Percentiles rank a stretch among this genome's conserved stretches.
Evolutionary conservation across 2,329 filamentous ascomycete genomes (phyloP).

Genomic region (Onygenales sp.): DNA sequence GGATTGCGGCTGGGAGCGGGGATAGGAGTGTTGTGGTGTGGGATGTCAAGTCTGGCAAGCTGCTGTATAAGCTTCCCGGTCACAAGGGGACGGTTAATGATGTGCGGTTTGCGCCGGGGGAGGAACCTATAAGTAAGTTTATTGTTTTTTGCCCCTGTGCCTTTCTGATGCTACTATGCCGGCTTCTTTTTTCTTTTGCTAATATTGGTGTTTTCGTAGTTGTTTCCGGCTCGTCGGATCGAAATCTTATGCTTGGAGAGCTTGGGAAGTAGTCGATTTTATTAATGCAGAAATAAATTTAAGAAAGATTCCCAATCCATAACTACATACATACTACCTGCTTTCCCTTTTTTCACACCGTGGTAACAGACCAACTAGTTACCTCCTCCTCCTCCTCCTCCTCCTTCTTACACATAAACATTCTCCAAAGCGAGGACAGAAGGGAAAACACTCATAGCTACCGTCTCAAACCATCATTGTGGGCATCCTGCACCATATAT

Average conservation of each 20-base stretch:
- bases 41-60: conserved; percentile 78
- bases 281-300: no score
- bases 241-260: conserved; percentile 74
- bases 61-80: conserved; percentile 88
- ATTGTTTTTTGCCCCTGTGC: neutral
- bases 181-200: conserved; percentile 2
- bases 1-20: conserved; percentile 78
- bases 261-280: conserved; percentile 49
- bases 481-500: no score
- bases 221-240: conserved; percentile 82
- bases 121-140: conserved; percentile 77
- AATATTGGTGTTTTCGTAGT: conserved; percentile 41
- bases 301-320: no score
- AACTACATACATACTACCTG: no score
- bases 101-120: conserved; percentile 76
- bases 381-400: neutral
- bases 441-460: no score
- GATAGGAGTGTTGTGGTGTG: conserved; percentile 88
- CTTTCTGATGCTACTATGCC: conserved; percentile 12
- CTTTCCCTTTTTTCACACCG: neutral
- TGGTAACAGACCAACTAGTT: neutral
- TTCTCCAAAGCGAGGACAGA: no score
- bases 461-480: no score
- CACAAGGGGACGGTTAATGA: conserved; percentile 94
- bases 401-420: no score